Base-by-base conservation (phyloP, 352 stramenopile genomes). In the Globisporangium spiculum region DNA sequence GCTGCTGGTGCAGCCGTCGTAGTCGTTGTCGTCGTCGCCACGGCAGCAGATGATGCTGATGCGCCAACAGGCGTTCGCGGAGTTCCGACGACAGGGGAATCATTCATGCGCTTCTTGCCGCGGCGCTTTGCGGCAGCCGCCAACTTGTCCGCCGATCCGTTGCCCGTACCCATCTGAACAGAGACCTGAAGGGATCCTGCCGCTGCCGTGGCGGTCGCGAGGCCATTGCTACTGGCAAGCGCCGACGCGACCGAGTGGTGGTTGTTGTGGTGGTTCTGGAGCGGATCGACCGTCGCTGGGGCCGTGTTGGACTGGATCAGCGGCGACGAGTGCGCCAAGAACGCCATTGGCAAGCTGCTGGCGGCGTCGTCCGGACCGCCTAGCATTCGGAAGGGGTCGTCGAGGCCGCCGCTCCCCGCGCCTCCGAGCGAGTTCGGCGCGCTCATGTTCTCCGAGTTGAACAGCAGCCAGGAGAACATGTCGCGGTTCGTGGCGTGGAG, bases 401-500 rank as follows among this genome's bases (percentile, higher is more conserved):
- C 80, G 48, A 84, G 67, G 10, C 38, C 24, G 58, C 36, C 57
- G 61, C 56, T 36, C 44, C 59, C 59, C 34, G 55, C 26, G 36
- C 67, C 69, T 14, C 56, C 56, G 32, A 61, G 53, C 53, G 53
- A 59, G 24, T 59, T 27, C 7, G 80, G 73, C 36, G 85, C 85
- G 41, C 79, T 79, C 70, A 93, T 91, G 75, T 92, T 89, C 70
- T 94, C 86, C 71, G 86, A 94, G 78, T 92, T 94, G 73, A 92
- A 91, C 26, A 94, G 72, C 64, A 92, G 75, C 86, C 86, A 94
- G 61, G 86, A 92, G 67, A 94, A 92, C 84, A 94, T 90, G 69
- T 94, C 86, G 60, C 85, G 85, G 72, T 91, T 93, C 27, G 83
- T 81, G 61, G 73, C 78, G 62, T 75, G 76, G 60, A 93, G 75